Evolutionary conservation across 129 eudicot species (phyloP), one percentile per base, ranked within the genome.

Genomic region (Solidago caesia): DNA sequence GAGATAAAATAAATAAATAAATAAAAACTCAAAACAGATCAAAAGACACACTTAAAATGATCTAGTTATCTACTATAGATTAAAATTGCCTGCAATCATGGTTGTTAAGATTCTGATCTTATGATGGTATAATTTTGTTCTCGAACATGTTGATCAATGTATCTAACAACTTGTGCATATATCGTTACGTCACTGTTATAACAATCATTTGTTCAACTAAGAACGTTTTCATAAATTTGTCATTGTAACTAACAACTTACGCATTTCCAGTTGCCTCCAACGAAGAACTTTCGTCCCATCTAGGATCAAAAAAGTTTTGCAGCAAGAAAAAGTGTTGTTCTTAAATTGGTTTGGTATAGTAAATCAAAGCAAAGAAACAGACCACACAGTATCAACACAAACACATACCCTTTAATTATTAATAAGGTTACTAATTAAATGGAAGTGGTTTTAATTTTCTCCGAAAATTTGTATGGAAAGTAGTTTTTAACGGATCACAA

Each of bases 401-500:
- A 55, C 41, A 61, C 16, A 67, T 33, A 44, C 51, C 47, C 74
- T 57, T 68, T 49, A 48, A 8, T 48, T 4, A 10, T 48, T 48
- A 48, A 0, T 70, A 71, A 67, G 80, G 62, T 68, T 77, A 72
- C 67, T 72, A 72, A 71, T 8, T 11, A 4, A 27, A 1, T 14
- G 51, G 81, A 74, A 77, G 70, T 42, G 25, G 63, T 58, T 12
- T 49, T 12, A 49, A n/a, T 60, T 68, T 77, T 46, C 75, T 68
- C 81, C 75, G 71, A 39, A 48, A 12, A 2, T 69, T 69, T 60
- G 46, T 9, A 57, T 45, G 75, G 80, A 45, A 59, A 76, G 25
- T 49, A 70, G 76, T 41, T 70, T 77, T 77, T 69, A 70, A 27
- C 81, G 81, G 81, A 77, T 77, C 81, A 45, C n/a, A 27, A 59